Evolutionary conservation across 768 basidiomycete species (phyloP), one percentile per base, ranked within the genome.

Genomic region (Mycena amicta): DNA sequence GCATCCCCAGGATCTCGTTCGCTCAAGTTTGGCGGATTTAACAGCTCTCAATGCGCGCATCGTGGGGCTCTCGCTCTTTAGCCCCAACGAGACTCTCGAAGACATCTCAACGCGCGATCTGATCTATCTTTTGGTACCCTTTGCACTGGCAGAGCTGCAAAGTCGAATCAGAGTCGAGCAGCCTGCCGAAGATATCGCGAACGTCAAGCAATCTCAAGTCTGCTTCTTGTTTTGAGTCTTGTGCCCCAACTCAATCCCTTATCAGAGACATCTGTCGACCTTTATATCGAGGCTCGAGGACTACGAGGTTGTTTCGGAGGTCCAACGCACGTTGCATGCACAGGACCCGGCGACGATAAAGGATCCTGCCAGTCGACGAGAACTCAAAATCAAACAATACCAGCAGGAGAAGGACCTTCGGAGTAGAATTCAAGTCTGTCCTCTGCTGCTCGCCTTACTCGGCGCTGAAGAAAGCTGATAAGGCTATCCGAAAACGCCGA

Each of bases 381-480:
- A 96, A 63, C 71, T 88, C 30, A 99, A 97, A 77, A 97, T 99
- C 62, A 87, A 84, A 60, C 95, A 95, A 69, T 98, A 86, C 72
- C 87, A 88, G 72, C 83, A 84, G 56, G 94, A 96, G 73, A 95
- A 92, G 71, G 89, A 90, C 31, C 73, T 98, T 27, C 83, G 85
- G 53, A 72, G 74, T 20, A 81, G 81, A 56, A 83, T 98, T 26
- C 83, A 93, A 74, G 93, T 91, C 53, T 49, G 74, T 68, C 20
- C 16, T 40, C 0, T 25, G 22, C 41, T 56, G n/a, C 27, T 16
- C 12, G n/a, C 33, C 26, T 33, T 11, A 25, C 1, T 11, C 33
- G 26, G 28, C n/a, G 31, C 40, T 4, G 30, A 29, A 28, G 13
- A 43, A 57, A 15, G 47, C 41, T 53, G 31, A 12, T n/a, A 60